A percentile compares a stretch with the other conserved stretches of the same genome.
Conservation (phyloP, 208 protist genomes). For the Trypanosoma platydactyli region DNA sequence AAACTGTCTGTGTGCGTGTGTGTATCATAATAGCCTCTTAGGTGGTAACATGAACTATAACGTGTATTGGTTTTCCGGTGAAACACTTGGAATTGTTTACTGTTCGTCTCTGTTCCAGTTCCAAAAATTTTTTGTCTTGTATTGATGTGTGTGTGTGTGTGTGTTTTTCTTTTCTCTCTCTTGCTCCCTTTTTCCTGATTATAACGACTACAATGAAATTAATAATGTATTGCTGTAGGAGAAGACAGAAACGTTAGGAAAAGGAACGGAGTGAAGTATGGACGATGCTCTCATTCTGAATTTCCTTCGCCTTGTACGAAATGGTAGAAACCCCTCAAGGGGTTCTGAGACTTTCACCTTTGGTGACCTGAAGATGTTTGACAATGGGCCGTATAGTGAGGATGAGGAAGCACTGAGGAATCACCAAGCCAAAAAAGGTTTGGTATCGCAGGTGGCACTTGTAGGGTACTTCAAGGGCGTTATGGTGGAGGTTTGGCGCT, state of each 20-base stretch:
- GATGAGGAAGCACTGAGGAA: conserved; percentile 18
- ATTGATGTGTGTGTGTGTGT: no score
- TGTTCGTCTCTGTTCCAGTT: no score
- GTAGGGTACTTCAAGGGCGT: conserved; percentile 21
- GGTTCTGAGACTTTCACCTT: conserved; percentile 17
- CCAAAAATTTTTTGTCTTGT: no score
- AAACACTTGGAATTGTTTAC: no score
- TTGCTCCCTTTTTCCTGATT: conserved; percentile 1
- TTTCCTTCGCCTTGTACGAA: conserved; percentile 32
- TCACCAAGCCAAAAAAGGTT: background rate
- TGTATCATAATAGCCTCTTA: no score
- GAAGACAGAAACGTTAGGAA: background rate
- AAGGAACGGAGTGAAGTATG: conserved; percentile 9
- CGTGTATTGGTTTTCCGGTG: no score
- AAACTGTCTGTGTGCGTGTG: no score
- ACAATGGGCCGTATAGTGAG: conserved; percentile 8
- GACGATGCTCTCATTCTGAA: conserved; percentile 30
- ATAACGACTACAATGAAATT: background rate
- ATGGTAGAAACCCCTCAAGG: conserved; percentile 10
- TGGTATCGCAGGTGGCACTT: conserved; percentile 4
- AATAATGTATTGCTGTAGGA: background rate
- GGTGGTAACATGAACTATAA: no score
- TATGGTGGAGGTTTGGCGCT: conserved; percentile 28
- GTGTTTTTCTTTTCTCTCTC: background rate
- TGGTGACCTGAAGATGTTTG: conserved; percentile 26